Percentiles rank a stretch among this genome's conserved stretches.
phyloP scores from a whole-genome alignment of 2,329 filamentous ascomycete genomes.

The Nigrospora osmanthi region DNA sequence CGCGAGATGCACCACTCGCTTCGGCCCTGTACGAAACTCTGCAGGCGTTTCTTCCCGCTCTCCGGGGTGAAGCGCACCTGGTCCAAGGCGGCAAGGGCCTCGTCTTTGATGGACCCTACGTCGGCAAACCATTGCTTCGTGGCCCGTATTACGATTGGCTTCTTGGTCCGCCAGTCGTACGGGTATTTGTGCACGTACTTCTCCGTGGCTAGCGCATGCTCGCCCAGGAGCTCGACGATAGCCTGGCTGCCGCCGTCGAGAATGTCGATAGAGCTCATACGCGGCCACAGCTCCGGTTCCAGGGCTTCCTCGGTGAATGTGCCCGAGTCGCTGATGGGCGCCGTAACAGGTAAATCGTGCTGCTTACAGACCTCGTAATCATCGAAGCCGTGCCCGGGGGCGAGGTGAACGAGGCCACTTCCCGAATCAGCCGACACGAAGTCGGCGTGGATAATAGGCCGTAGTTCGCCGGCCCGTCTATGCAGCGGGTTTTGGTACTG shows the following conservation, averaged over 20 bases:
- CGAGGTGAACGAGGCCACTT: constrained; percentile 88
- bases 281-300: background rate
- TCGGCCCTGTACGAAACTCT: constrained; percentile 78
- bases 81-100: constrained; percentile 62
- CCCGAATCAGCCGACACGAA: constrained; percentile 90
- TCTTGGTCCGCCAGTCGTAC: constrained; percentile 95
- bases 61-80: constrained; percentile 73
- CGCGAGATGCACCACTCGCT: constrained; percentile 98
- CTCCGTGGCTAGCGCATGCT: constrained; percentile 61
- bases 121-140: constrained; percentile 98
- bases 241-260: constrained; percentile 60
- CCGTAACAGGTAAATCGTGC: constrained; percentile 65
- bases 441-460: constrained; percentile 72
- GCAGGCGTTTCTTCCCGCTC: constrained; percentile 63
- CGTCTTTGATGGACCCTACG: constrained; percentile 71
- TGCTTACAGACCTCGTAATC: constrained; percentile 78
- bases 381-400: constrained; percentile 93
- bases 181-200: constrained; percentile 86
- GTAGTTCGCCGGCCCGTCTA: constrained; percentile 43
- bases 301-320: constrained; percentile 74
- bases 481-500: constrained; percentile 67
- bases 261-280: constrained; percentile 47
- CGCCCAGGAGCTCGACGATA: constrained; percentile 60
- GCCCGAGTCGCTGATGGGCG: constrained; percentile 77
- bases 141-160: constrained; percentile 81